Evolutionary conservation across 768 basidiomycete genomes (phyloP).

Genomic region (Auricularia sp.): DNA sequence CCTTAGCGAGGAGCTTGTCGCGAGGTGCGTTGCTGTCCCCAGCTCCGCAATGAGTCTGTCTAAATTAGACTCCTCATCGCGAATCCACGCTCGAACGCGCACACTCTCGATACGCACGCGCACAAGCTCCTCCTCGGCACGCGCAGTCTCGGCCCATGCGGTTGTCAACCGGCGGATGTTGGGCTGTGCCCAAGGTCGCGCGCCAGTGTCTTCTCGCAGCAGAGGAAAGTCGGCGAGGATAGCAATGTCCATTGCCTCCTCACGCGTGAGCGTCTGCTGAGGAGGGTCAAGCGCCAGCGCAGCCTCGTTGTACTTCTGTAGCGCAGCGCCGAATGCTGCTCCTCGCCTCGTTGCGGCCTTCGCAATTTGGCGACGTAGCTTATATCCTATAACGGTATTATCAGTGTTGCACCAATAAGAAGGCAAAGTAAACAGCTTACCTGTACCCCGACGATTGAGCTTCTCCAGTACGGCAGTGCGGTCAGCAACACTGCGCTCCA

Average conservation of each 20-base stretch:
- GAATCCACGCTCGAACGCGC: neutral
- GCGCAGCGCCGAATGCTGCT: neutral
- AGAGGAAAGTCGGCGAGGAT: conserved; percentile 1
- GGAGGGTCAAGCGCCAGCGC: neutral
- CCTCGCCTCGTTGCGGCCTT: neutral
- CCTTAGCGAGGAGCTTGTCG: neutral
- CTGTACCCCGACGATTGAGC: neutral
- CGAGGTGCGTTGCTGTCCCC: neutral
- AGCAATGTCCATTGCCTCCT: neutral
- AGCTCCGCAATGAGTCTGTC: neutral
- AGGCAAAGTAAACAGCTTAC: neutral
- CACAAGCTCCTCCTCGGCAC: neutral
- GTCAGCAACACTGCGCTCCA: neutral
- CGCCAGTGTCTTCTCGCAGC: neutral
- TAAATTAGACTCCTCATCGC: neutral
- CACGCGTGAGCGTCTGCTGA: neutral
- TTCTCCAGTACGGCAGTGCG: neutral
- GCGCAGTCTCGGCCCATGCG: neutral
- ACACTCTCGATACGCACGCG: neutral
- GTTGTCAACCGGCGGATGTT: neutral
- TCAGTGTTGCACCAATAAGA: too few relatives aligned
- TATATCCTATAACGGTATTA: too few relatives aligned
- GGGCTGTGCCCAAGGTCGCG: neutral
- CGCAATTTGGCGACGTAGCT: neutral
- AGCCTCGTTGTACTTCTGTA: conserved; percentile 1